A percentile compares a stretch with the other conserved stretches of the same genome.
These are phyloP conservation scores for Penicillium sp. DNA, from an alignment of 2,329 filamentous ascomycete species.

Conservation along the genomic window DNA sequence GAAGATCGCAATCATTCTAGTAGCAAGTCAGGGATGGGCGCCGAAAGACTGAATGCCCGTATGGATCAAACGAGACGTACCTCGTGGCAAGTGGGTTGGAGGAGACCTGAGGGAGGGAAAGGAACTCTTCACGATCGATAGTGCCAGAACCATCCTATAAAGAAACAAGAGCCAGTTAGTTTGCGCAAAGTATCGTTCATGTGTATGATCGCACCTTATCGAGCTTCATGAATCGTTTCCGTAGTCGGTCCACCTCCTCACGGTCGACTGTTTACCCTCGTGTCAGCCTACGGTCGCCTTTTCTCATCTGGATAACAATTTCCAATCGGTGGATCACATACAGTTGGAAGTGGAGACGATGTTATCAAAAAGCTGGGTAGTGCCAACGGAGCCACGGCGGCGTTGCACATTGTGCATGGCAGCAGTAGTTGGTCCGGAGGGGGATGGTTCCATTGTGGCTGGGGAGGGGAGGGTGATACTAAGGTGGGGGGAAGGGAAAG, in stretches of 20 bases:
- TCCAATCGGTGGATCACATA: constrained; percentile 47
- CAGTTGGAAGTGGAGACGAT: constrained; percentile 97
- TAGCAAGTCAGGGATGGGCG: background rate
- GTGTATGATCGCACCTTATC: constrained; percentile 68
- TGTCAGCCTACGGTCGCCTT: constrained; percentile 5
- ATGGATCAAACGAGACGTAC: constrained; percentile 48
- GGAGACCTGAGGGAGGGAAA: constrained; percentile 93
- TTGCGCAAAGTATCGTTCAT: background rate
- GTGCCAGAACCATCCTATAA: constrained; percentile 91
- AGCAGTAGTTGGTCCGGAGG: constrained; percentile 42
- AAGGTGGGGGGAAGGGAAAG: background rate
- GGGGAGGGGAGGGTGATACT: background rate
- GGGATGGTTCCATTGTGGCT: constrained; percentile 30
- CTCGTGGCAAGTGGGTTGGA: constrained; percentile 96
- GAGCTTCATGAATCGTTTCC: constrained; percentile 98
- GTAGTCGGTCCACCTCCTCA: constrained; percentile 91
- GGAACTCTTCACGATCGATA: constrained; percentile 97
- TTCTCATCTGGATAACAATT: background rate
- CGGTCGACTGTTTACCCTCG: constrained; percentile 71
- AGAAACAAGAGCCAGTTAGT: constrained; percentile 1
- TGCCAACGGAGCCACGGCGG: constrained; percentile 48
- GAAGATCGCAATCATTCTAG: constrained; percentile 97
- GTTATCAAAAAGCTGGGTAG: constrained; percentile 77
- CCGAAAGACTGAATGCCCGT: background rate
- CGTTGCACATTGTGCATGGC: constrained; percentile 46